Conservation (phyloP, 805 yeast genomes). For the Candida oleophila region DNA sequence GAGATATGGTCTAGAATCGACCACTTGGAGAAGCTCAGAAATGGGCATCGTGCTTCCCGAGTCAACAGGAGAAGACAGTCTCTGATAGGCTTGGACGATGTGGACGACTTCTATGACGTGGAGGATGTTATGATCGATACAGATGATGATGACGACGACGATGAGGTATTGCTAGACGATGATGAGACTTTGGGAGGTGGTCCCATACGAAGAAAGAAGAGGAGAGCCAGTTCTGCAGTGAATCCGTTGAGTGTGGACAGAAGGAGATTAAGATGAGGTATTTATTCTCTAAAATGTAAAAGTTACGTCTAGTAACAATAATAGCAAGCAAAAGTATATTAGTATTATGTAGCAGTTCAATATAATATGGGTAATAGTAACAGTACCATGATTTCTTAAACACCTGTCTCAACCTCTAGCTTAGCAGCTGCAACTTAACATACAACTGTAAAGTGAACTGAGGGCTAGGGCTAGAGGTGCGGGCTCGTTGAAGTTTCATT, state of each 20-base stretch:
- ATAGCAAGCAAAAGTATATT: no score
- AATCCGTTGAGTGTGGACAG: slow-evolving; percentile 28
- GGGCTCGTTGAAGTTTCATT: no score
- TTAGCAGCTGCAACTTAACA: no score
- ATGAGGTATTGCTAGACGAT: slow-evolving; percentile 36
- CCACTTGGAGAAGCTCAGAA: slow-evolving; percentile 38
- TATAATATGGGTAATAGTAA: no score
- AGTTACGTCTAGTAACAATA: no score
- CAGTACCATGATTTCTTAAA: no score
- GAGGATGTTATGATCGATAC: slow-evolving; percentile 41
- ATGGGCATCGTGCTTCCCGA: slow-evolving; percentile 29
- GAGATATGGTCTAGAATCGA: slow-evolving; percentile 68
- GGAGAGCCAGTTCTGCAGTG: slow-evolving; percentile 44
- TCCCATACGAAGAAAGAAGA: slow-evolving; percentile 23
- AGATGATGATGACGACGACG: slow-evolving; percentile 31
- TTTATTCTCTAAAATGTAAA: no score
- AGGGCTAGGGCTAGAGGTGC: no score
- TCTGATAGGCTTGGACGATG: slow-evolving; percentile 36
- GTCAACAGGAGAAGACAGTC: slow-evolving; percentile 35
- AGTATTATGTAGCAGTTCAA: no score
- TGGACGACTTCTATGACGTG: slow-evolving; percentile 14
- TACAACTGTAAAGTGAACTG: no score
- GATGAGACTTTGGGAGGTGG: slow-evolving; percentile 29
- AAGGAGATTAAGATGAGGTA: background rate
- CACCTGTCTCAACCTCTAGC: no score